Evolutionary conservation across 345 rosid species (phyloP).

Genomic region (Syzygium jambos): DNA sequence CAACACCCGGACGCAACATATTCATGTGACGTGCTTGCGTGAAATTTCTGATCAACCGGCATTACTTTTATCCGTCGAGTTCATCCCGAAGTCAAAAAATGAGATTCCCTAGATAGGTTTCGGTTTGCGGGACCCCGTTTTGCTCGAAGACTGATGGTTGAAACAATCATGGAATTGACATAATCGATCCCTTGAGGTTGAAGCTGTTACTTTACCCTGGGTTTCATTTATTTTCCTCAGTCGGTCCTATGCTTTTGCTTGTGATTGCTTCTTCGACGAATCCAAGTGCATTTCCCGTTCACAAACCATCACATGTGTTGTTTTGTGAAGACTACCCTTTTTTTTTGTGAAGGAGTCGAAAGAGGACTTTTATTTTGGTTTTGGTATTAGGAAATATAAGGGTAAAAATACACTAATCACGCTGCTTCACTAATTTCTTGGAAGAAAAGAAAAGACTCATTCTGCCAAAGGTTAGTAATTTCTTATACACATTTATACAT

Average conservation of each 20-base stretch:
- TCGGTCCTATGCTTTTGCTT: neutral
- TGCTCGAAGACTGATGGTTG: neutral
- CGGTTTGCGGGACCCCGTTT: neutral
- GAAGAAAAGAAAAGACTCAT: neutral
- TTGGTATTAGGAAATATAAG: neutral
- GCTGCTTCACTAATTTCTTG: neutral
- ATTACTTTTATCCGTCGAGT: neutral
- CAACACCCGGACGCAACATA: neutral
- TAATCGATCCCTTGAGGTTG: neutral
- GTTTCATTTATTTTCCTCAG: neutral
- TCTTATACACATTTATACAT: neutral
- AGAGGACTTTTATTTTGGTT: neutral
- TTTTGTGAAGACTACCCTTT: neutral
- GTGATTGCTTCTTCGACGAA: neutral
- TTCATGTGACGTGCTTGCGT: neutral
- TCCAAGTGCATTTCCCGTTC: neutral
- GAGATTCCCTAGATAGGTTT: neutral
- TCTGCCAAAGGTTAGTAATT: neutral
- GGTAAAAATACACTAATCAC: neutral
- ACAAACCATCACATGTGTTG: neutral
- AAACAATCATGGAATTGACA: neutral
- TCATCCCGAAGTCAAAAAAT: neutral
- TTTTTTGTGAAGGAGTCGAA: neutral
- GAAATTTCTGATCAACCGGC: neutral
- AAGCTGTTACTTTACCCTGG: neutral